phyloP scores from a whole-genome alignment of 2,329 filamentous ascomycete genomes.

The Colletotrichum sidae region DNA sequence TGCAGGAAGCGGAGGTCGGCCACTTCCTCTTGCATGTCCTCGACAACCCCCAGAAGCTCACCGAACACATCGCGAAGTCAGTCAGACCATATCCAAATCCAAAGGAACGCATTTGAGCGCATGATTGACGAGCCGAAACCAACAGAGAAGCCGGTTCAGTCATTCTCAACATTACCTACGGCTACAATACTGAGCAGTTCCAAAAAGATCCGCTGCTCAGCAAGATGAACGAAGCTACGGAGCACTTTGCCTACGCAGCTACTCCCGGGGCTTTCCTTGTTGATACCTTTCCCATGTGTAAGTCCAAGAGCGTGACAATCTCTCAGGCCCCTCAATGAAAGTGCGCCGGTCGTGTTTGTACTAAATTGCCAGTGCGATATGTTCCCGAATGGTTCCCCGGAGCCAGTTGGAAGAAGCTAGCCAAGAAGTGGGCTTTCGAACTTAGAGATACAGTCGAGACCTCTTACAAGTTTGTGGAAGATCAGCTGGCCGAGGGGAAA shows the following conservation, averaged over 20 bases:
- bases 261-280: constrained; percentile 19
- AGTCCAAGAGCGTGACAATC: background rate
- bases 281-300: constrained; percentile 28
- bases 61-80: constrained; percentile 56
- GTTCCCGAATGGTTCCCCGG: constrained; percentile 38
- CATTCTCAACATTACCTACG: constrained; percentile 6
- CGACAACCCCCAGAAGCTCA: constrained; percentile 51
- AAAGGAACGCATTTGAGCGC: background rate
- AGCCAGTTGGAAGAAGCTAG: constrained; percentile 31
- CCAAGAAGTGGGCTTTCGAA: constrained; percentile 18
- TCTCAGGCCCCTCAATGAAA: background rate
- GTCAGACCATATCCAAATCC: constrained; percentile 20
- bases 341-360: background rate
- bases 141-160: constrained; percentile 11
- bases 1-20: constrained; percentile 57
- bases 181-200: constrained; percentile 14
- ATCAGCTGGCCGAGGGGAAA: constrained; percentile 17
- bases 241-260: background rate
- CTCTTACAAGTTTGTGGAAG: constrained; percentile 41
- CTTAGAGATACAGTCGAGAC: constrained; percentile 12
- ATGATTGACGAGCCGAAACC: background rate
- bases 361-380: constrained; percentile 41
- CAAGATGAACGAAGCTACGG: constrained; percentile 4
- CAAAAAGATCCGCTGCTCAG: constrained; percentile 1
- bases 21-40: constrained; percentile 56